phyloP scores from a whole-genome alignment of 805 yeast genomes.

The Limtongia smithiae region DNA sequence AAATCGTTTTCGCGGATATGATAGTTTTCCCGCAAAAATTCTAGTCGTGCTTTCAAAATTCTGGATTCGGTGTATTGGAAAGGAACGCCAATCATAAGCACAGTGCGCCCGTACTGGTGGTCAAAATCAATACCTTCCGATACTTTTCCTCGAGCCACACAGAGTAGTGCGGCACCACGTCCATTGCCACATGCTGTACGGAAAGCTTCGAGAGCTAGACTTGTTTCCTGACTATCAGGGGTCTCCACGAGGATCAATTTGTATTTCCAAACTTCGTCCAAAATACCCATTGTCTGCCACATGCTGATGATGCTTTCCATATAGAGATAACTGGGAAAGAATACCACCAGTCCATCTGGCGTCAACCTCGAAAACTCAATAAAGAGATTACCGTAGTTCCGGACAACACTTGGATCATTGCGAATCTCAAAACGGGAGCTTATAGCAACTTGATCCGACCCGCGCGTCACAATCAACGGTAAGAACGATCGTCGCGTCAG shows the following conservation, averaged over 20 bases:
- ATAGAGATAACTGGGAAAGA: conserved; percentile 93
- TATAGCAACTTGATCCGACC: conserved; percentile 96
- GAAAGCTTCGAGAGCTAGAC: conserved; percentile 90
- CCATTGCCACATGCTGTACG: conserved; percentile 97
- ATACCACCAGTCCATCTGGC: conserved; percentile 97
- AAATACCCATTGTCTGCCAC: conserved; percentile 98
- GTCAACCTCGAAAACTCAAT: conserved; percentile 92
- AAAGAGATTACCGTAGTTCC: conserved; percentile 90
- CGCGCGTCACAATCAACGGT: conserved; percentile 95
- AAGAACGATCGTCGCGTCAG: conserved; percentile 85
- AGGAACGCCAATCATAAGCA: conserved; percentile 97
- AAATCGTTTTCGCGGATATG: conserved; percentile 93
- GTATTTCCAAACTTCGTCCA: conserved; percentile 98
- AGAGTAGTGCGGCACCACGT: conserved; percentile 90
- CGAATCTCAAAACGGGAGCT: conserved; percentile 94
- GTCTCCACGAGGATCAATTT: conserved; percentile 93
- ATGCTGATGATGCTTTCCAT: conserved; percentile 97
- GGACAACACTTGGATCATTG: conserved; percentile 95
- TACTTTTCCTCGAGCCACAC: conserved; percentile 98
- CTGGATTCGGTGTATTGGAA: conserved; percentile 98
- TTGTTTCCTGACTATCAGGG: conserved; percentile 98
- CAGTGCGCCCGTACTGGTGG: conserved; percentile 96
- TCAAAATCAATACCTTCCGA: conserved; percentile 99
- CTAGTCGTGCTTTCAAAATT: conserved; percentile 89
- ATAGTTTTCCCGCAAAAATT: conserved; percentile 86